Conservation (phyloP, 2,329 filamentous ascomycete species). For the Pseudogymnoascus sp. region DNA sequence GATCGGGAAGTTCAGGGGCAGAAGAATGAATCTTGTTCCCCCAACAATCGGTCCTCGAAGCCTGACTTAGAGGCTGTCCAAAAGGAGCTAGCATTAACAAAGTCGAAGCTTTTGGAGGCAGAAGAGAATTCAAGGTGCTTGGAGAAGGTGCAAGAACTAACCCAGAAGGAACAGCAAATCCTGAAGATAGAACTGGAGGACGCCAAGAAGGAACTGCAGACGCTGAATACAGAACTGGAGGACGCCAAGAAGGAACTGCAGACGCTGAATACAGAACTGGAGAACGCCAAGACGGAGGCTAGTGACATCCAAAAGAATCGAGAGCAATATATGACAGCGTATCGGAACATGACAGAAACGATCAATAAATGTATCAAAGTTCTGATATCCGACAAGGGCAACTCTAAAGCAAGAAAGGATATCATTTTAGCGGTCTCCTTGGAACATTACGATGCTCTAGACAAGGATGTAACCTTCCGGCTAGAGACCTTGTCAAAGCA, state of each 20-base stretch:
- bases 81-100: background rate
- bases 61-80: background rate
- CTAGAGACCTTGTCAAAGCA: background rate
- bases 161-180: background rate
- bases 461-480: background rate
- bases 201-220: background rate
- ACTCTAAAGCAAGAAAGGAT: background rate
- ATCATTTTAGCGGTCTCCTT: background rate
- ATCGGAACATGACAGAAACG: background rate
- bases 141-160: background rate
- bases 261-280: background rate
- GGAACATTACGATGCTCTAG: background rate
- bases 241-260: background rate
- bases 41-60: background rate
- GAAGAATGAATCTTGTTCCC: background rate
- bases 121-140: background rate
- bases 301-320: background rate
- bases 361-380: background rate
- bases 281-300: background rate
- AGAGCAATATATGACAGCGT: background rate
- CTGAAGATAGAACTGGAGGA: background rate
- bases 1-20: background rate
- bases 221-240: background rate
- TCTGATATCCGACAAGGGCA: background rate
- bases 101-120: background rate